A percentile compares a stretch with the other conserved stretches of the same genome.
phyloP scores from a whole-genome alignment of 768 basidiomycete species.

The Pleurotus tuoliensis region DNA sequence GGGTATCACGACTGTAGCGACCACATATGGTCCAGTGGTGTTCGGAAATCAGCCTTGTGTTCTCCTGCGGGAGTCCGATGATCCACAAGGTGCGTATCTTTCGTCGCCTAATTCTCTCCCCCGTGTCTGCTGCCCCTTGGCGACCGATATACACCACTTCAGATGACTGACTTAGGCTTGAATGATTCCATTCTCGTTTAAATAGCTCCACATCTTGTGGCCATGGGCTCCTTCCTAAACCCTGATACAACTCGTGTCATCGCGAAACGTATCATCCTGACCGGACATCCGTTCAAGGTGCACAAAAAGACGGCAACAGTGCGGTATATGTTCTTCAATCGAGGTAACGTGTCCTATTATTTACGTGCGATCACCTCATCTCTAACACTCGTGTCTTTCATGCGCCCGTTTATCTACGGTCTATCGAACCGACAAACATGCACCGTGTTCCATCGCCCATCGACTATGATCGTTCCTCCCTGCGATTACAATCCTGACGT shows the following conservation, averaged over 20 bases:
- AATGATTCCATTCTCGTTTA: slow-evolving; percentile 5
- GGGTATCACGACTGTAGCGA: slow-evolving; percentile 77
- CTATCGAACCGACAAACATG: no score
- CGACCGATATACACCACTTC: slow-evolving; percentile 4
- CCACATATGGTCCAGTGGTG: slow-evolving; percentile 81
- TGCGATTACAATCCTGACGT: neutral
- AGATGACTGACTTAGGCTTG: no score
- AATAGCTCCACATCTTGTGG: slow-evolving; percentile 78
- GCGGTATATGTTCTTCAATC: slow-evolving; percentile 97
- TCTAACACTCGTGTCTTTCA: no score
- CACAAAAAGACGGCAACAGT: slow-evolving; percentile 97
- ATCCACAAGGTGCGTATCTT: slow-evolving; percentile 54
- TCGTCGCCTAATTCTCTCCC: neutral
- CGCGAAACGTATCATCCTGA: slow-evolving; percentile 91
- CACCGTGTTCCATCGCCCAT: no score
- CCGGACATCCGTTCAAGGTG: slow-evolving; percentile 95
- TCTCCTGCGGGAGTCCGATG: slow-evolving; percentile 65
- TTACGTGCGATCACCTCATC: no score
- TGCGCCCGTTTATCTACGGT: no score
- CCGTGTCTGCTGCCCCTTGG: neutral
- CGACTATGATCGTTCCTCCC: neutral
- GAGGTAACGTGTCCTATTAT: slow-evolving; percentile 38
- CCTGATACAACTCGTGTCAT: slow-evolving; percentile 90
- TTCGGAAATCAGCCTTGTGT: slow-evolving; percentile 85
- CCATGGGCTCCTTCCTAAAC: slow-evolving; percentile 82